phyloP scores from a whole-genome alignment of 345 rosid genomes.

The Pistacia integerrima region DNA sequence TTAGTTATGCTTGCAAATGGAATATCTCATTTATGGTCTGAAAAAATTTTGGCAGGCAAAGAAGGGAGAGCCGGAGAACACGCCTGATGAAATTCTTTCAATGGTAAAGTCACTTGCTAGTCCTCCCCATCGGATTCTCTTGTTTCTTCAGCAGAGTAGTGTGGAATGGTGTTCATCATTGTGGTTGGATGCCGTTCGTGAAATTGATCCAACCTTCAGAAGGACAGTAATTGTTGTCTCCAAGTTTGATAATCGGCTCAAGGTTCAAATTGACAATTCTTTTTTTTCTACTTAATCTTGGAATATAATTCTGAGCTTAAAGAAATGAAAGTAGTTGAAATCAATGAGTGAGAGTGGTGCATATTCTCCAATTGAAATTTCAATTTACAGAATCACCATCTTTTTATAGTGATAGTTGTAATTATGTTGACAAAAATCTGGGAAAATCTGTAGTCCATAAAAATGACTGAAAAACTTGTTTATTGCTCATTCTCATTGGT shows the following conservation, averaged over 20 bases:
- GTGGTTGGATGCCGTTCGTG: slow-evolving; percentile 92
- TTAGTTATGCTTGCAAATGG: neutral
- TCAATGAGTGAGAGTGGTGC: neutral
- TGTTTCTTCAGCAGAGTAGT: slow-evolving; percentile 97
- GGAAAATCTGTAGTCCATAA: neutral
- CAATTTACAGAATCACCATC: too few species aligned
- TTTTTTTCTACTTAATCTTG: neutral
- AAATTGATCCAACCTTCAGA: slow-evolving; percentile 84
- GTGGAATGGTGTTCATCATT: slow-evolving; percentile 98
- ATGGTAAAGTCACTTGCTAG: slow-evolving; percentile 93
- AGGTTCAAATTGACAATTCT: slow-evolving; percentile 43
- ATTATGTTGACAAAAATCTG: neutral
- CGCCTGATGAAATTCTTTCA: slow-evolving; percentile 87
- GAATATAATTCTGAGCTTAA: neutral
- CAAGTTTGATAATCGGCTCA: slow-evolving; percentile 94
- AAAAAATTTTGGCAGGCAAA: slow-evolving; percentile 57
- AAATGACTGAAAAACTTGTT: slow-evolving; percentile 5
- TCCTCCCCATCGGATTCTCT: slow-evolving; percentile 91
- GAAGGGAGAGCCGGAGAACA: slow-evolving; percentile 95
- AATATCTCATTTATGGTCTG: neutral
- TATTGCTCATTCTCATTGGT: neutral
- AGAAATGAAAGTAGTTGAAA: neutral
- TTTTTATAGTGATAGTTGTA: neutral
- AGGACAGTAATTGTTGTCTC: slow-evolving; percentile 92
- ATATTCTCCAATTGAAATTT: neutral